These are phyloP conservation scores for Globisporangium okanoganense DNA, from an alignment of 352 stramenopile genomes.

Conservation along the genomic window DNA sequence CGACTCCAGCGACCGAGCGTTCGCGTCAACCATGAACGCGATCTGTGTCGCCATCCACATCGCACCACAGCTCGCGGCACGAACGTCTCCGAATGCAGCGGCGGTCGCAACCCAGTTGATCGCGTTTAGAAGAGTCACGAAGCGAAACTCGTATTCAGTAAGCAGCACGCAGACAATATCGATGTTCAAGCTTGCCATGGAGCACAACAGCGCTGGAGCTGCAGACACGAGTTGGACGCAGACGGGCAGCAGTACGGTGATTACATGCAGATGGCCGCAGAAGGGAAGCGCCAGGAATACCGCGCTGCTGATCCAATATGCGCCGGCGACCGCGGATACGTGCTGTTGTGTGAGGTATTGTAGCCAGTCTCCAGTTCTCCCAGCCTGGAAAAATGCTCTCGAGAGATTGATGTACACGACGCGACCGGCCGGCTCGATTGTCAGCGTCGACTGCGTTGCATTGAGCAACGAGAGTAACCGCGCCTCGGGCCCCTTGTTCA, in stretches of 20 bases:
- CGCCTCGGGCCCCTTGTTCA: background rate
- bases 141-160: constrained; percentile 23
- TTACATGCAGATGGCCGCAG: background rate
- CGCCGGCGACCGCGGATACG: background rate
- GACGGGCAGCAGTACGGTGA: background rate
- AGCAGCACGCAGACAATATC: constrained; percentile 14
- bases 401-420: constrained; percentile 9
- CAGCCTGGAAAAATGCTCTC: constrained; percentile 1
- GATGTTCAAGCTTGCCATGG: constrained; percentile 17
- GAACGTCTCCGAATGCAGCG: constrained; percentile 17
- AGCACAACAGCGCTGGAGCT: constrained; percentile 16
- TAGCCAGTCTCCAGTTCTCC: background rate
- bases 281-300: constrained; percentile 14
- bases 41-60: constrained; percentile 25
- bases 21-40: constrained; percentile 21
- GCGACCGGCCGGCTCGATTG: constrained; percentile 2
- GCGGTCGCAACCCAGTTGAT: constrained; percentile 22
- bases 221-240: constrained; percentile 12
- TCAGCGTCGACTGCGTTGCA: constrained; percentile 8
- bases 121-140: constrained; percentile 21
- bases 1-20: constrained; percentile 12
- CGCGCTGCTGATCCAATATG: constrained; percentile 13
- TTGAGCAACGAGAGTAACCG: constrained; percentile 9
- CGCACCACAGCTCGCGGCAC: constrained; percentile 14
- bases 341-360: constrained; percentile 3